phyloP scores from a whole-genome alignment of 805 yeast genomes.

The Candida khao-thaluensis region DNA sequence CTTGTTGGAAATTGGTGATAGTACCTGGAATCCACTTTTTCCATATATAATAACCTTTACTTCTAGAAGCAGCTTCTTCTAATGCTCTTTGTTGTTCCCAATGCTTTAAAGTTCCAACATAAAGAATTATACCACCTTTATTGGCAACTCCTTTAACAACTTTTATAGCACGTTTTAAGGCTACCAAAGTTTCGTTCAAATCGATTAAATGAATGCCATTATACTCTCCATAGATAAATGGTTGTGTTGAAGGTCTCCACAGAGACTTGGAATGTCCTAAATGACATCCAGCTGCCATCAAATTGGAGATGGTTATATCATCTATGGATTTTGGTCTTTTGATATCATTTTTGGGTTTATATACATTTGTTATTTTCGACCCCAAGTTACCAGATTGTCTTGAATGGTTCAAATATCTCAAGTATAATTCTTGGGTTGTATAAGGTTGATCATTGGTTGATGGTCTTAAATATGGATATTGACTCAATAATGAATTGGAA shows the following conservation, averaged over 20 bases:
- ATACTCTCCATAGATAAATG: constrained; percentile 83
- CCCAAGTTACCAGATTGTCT: constrained; percentile 59
- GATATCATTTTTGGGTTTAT: constrained; percentile 67
- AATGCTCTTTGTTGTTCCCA: constrained; percentile 64
- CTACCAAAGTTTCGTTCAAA: constrained; percentile 73
- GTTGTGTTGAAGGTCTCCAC: constrained; percentile 80
- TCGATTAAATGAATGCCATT: constrained; percentile 91
- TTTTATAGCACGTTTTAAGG: constrained; percentile 76
- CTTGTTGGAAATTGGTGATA: constrained; percentile 77
- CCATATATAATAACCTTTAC: constrained; percentile 77
- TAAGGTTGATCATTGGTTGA: constrained; percentile 65
- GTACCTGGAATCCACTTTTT: constrained; percentile 95
- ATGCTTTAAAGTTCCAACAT: constrained; percentile 80
- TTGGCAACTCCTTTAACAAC: constrained; percentile 81
- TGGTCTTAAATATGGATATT: constrained; percentile 63
- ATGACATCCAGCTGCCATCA: constrained; percentile 92
- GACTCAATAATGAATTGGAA: constrained; percentile 25
- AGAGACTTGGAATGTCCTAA: constrained; percentile 84
- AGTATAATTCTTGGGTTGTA: constrained; percentile 70
- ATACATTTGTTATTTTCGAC: constrained; percentile 59
- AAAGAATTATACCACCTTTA: constrained; percentile 81
- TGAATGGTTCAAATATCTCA: constrained; percentile 69
- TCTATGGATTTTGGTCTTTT: constrained; percentile 55
- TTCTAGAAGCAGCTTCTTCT: constrained; percentile 73
- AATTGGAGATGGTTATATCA: constrained; percentile 62